Evolutionary conservation across 768 basidiomycete genomes (phyloP).

Genomic region (Suillus spraguei): DNA sequence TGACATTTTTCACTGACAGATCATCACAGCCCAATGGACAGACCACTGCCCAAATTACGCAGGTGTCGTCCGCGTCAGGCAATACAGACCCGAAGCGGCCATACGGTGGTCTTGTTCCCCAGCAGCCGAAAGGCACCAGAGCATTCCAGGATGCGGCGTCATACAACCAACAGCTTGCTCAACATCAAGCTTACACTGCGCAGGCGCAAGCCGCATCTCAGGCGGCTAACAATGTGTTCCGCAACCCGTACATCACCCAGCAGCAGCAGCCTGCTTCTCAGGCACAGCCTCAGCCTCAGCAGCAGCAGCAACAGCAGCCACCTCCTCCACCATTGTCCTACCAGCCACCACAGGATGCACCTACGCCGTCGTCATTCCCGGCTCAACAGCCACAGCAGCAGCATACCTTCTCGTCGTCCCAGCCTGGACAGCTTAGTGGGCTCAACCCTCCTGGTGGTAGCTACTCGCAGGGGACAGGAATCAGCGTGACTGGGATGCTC

Average conservation of each 20-base stretch:
- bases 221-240: constrained; percentile 65
- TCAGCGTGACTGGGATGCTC: constrained; percentile 30
- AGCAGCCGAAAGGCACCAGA: constrained; percentile 82
- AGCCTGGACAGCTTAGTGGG: constrained; percentile 24
- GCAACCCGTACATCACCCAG: constrained; percentile 80
- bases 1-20: constrained; percentile 1
- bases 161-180: constrained; percentile 93
- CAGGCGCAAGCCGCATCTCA: constrained; percentile 79
- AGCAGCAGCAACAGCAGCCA: constrained; percentile 33
- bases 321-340: constrained; percentile 25
- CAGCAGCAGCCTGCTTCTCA: constrained; percentile 36
- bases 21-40: constrained; percentile 55
- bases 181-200: constrained; percentile 92
- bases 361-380: neutral
- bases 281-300: constrained; percentile 33
- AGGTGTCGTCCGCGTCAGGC: constrained; percentile 33
- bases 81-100: constrained; percentile 77
- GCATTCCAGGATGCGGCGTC: constrained; percentile 91
- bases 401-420: constrained; percentile 27
- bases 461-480: constrained; percentile 19
- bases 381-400: constrained; percentile 27
- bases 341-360: constrained; percentile 19
- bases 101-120: constrained; percentile 90
- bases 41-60: constrained; percentile 26
- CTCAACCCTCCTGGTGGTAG: constrained; percentile 16